Conservation (phyloP, 2,329 filamentous ascomycete species). For the Coniosporium tulheliwenetii region DNA sequence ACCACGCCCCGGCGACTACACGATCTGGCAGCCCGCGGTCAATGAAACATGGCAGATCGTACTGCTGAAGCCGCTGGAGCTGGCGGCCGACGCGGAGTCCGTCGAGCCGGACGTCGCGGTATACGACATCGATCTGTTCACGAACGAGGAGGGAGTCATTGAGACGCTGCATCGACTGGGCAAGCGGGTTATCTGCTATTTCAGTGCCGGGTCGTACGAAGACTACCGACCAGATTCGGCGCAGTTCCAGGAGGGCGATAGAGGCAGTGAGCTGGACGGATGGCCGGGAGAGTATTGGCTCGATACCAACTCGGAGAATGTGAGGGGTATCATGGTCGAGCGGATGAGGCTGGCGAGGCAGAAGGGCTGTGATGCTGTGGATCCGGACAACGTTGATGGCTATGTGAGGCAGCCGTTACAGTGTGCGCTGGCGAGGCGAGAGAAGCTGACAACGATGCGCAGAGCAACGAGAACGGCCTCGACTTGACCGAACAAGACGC, state of each 20-base stretch:
- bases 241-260: conserved; percentile 38
- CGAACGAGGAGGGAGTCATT: conserved; percentile 32
- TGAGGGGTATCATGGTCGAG: conserved; percentile 48
- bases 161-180: conserved; percentile 30
- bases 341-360: conserved; percentile 42
- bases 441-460: background rate
- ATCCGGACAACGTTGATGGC: conserved; percentile 57
- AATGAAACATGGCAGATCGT: conserved; percentile 47
- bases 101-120: conserved; percentile 36
- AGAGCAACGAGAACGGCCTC: conserved; percentile 43
- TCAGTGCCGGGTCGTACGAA: conserved; percentile 56
- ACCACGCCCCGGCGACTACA: background rate
- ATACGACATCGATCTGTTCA: conserved; percentile 47
- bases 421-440: no score
- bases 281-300: conserved; percentile 57
- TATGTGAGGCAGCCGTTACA: conserved; percentile 28
- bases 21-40: conserved; percentile 35
- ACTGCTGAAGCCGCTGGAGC: conserved; percentile 26
- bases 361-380: conserved; percentile 54
- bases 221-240: conserved; percentile 42
- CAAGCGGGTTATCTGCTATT: conserved; percentile 58
- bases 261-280: conserved; percentile 42
- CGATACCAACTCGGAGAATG: conserved; percentile 38
- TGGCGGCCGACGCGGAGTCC: conserved; percentile 16
- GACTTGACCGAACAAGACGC: conserved; percentile 40